Evolutionary conservation across 1,284 basidiomycete genomes (phyloP).

Genomic region (Pyrrhoderma lamaoense): DNA sequence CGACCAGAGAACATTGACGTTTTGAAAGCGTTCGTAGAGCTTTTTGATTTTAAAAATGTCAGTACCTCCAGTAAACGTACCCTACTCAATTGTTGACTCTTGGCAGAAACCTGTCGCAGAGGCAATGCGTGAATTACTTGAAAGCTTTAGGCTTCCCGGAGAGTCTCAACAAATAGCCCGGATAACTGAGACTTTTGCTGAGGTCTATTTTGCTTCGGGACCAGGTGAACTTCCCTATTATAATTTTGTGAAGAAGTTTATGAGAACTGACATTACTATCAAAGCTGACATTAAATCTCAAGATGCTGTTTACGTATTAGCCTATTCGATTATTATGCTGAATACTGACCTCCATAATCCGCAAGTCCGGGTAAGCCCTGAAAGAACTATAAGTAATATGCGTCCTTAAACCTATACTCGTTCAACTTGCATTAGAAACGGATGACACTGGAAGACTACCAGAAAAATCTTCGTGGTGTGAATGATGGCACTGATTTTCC

Average conservation of each 20-base stretch:
- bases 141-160: slow-evolving; percentile 92
- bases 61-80: slow-evolving; percentile 25
- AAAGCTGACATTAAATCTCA: slow-evolving; percentile 82
- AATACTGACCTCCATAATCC: slow-evolving; percentile 98
- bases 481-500: slow-evolving; percentile 86
- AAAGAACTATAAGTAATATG: no score
- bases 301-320: slow-evolving; percentile 92
- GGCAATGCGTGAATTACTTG: slow-evolving; percentile 90
- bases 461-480: slow-evolving; percentile 86
- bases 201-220: slow-evolving; percentile 78
- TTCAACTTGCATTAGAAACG: slow-evolving; percentile 58
- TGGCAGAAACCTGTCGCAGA: slow-evolving; percentile 87
- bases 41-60: slow-evolving; percentile 89
- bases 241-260: background rate
- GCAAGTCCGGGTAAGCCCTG: slow-evolving; percentile 70
- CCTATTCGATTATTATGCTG: slow-evolving; percentile 97
- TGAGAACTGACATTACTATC: slow-evolving; percentile 1
- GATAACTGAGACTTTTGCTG: slow-evolving; percentile 94
- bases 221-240: slow-evolving; percentile 54
- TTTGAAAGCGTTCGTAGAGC: slow-evolving; percentile 79
- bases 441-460: slow-evolving; percentile 95
- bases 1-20: slow-evolving; percentile 83
- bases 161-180: slow-evolving; percentile 92
- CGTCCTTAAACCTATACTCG: slow-evolving; percentile 5
- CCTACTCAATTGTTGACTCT: slow-evolving; percentile 16